These are phyloP conservation scores for Paecilomyces fulvus DNA, from an alignment of 2,329 filamentous ascomycete genomes.

Conservation along the genomic window DNA sequence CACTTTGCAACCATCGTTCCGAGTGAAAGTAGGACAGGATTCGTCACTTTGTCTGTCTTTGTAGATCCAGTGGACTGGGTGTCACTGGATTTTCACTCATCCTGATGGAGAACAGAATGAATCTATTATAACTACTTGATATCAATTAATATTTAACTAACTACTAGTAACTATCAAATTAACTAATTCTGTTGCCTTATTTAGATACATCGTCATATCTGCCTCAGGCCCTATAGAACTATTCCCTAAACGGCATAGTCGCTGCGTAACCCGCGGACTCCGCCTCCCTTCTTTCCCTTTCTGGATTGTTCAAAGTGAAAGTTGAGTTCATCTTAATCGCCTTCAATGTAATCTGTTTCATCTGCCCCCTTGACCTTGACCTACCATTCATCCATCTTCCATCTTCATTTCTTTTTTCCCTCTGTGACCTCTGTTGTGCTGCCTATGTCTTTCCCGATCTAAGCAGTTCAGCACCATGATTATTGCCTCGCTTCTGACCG, in stretches of 20 bases:
- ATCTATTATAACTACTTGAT: too few species aligned
- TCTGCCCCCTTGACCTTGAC: neutral
- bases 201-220: neutral
- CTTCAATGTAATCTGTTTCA: too few species aligned
- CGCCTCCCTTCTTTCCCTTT: neutral
- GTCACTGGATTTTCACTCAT: too few species aligned
- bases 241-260: neutral
- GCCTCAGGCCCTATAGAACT: neutral
- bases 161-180: too few species aligned
- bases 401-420: conserved; percentile 2
- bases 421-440: neutral
- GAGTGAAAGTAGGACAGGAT: neutral
- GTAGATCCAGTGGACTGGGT: too few species aligned
- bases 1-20: neutral
- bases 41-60: too few species aligned
- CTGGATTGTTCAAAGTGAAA: neutral
- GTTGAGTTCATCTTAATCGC: neutral
- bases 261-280: neutral
- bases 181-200: too few species aligned
- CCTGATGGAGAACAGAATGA: too few species aligned
- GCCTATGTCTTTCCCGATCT: neutral
- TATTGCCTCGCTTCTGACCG: conserved; percentile 27
- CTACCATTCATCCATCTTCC: neutral
- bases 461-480: conserved; percentile 19
- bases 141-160: too few species aligned